Evolutionary conservation across 2,329 filamentous ascomycete genomes (phyloP).

Genomic region (Colletotrichum tropicale): DNA sequence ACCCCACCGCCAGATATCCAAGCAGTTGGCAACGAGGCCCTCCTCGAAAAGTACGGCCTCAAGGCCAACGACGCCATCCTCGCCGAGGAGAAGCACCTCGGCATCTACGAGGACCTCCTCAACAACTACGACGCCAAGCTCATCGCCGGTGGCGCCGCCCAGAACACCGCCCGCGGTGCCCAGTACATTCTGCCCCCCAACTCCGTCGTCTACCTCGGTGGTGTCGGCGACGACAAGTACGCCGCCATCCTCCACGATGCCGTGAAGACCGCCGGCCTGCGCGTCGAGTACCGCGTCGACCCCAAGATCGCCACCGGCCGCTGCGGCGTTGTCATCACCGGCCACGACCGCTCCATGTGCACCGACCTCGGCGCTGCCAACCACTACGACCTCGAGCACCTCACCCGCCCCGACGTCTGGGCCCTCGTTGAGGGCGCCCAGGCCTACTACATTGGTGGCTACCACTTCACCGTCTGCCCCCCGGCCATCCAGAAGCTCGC

Average conservation of each 20-base stretch:
- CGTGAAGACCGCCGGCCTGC: constrained; percentile 85
- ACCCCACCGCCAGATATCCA: constrained; percentile 75
- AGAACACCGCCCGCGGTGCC: constrained; percentile 96
- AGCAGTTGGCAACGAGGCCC: constrained; percentile 78
- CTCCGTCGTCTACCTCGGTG: constrained; percentile 91
- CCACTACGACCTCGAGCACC: constrained; percentile 92
- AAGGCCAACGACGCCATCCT: constrained; percentile 98
- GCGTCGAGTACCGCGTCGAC: constrained; percentile 94
- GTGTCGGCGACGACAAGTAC: constrained; percentile 95
- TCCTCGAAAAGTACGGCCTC: constrained; percentile 90
- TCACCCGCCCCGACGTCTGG: constrained; percentile 93
- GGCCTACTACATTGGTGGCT: constrained; percentile 92
- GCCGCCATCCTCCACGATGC: constrained; percentile 86
- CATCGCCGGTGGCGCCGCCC: constrained; percentile 93
- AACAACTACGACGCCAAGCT: constrained; percentile 92
- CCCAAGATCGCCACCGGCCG: constrained; percentile 84
- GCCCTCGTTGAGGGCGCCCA: constrained; percentile 86
- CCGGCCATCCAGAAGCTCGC: constrained; percentile 88
- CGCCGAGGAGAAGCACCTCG: constrained; percentile 87
- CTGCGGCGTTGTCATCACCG: constrained; percentile 96
- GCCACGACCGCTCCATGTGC: constrained; percentile 92
- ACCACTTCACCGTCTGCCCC: constrained; percentile 96
- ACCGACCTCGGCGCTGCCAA: constrained; percentile 97
- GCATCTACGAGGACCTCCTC: constrained; percentile 91
- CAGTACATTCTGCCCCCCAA: constrained; percentile 93